phyloP scores from a whole-genome alignment of 371 early-diverging fungal species.

The Haplosporangium sp. region DNA sequence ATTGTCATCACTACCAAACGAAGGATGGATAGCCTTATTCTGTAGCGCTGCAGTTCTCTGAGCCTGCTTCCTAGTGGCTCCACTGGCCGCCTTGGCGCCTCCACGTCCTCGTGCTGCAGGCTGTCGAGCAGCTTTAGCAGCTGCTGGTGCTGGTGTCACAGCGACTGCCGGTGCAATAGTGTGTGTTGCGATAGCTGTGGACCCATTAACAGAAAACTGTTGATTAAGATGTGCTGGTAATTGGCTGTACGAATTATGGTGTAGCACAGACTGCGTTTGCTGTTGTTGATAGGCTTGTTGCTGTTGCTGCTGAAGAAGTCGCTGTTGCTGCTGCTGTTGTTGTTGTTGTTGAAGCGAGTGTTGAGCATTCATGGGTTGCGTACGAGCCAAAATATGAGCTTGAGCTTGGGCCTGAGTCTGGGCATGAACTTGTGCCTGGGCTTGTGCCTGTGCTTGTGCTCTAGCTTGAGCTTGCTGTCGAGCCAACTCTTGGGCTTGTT shows the following conservation, averaged over 20 bases:
- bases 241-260: constrained; percentile 27
- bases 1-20: constrained; percentile 18
- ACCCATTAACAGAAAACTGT: constrained; percentile 48
- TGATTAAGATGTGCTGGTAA: constrained; percentile 36
- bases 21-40: constrained; percentile 24
- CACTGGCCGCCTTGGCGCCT: constrained; percentile 18
- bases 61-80: constrained; percentile 29
- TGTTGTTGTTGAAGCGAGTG: constrained; percentile 14
- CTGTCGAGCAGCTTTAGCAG: constrained; percentile 29
- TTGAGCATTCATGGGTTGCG: constrained; percentile 39
- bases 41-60: constrained; percentile 23
- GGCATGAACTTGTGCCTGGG: constrained; percentile 15
- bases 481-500: constrained; percentile 13
- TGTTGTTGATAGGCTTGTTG: constrained; percentile 19
- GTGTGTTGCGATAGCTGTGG: constrained; percentile 42
- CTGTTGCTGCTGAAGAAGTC: constrained; percentile 15
- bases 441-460: constrained; percentile 11
- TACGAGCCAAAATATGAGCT: constrained; percentile 36
- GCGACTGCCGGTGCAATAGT: constrained; percentile 6
- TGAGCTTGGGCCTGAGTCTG: constrained; percentile 21
- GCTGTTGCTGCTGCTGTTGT: constrained; percentile 19
- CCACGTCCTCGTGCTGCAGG: constrained; percentile 27
- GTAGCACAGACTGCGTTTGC: constrained; percentile 25
- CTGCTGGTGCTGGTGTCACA: constrained; percentile 19
- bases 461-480: constrained; percentile 11